These are phyloP conservation scores for Exophiala mesophila DNA, from an alignment of 2,329 filamentous ascomycete species.

Conservation along the genomic window DNA sequence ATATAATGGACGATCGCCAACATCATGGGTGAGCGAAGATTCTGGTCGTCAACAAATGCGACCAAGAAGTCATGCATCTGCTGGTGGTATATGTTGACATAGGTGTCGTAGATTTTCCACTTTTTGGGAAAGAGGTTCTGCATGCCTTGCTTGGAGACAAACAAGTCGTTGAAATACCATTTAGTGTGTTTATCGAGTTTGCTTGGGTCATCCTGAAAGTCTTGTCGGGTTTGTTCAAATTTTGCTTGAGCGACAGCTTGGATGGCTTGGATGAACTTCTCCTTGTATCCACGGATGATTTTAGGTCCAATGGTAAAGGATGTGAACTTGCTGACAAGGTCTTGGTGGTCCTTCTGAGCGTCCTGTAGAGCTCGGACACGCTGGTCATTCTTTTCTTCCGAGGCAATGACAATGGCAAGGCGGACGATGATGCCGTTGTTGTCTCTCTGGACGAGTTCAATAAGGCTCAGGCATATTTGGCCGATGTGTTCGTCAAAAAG, in stretches of 20 bases:
- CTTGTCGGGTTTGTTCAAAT: slow-evolving; percentile 65
- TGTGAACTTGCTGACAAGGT: slow-evolving; percentile 88
- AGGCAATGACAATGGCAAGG: slow-evolving; percentile 85
- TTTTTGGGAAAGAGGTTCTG: slow-evolving; percentile 86
- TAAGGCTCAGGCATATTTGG: slow-evolving; percentile 80
- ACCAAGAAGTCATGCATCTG: slow-evolving; percentile 94
- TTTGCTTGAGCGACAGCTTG: slow-evolving; percentile 67
- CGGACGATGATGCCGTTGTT: slow-evolving; percentile 88
- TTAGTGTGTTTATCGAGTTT: slow-evolving; percentile 80
- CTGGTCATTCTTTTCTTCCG: slow-evolving; percentile 94
- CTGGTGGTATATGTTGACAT: slow-evolving; percentile 83
- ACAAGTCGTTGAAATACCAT: slow-evolving; percentile 98
- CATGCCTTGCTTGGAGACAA: slow-evolving; percentile 92
- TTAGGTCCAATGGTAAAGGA: slow-evolving; percentile 92
- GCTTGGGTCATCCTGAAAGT: slow-evolving; percentile 77
- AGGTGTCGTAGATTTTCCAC: slow-evolving; percentile 92
- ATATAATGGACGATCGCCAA: slow-evolving; percentile 92
- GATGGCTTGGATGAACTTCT: slow-evolving; percentile 83
- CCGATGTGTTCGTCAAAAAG: slow-evolving; percentile 96
- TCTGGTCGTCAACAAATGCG: slow-evolving; percentile 73
- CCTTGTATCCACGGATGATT: slow-evolving; percentile 90
- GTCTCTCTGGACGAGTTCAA: slow-evolving; percentile 77
- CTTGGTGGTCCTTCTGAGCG: slow-evolving; percentile 90
- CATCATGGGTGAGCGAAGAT: slow-evolving; percentile 79
- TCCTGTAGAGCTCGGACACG: slow-evolving; percentile 88